phyloP scores from a whole-genome alignment of 1,284 basidiomycete species.

The Tranzscheliella williamsii region DNA sequence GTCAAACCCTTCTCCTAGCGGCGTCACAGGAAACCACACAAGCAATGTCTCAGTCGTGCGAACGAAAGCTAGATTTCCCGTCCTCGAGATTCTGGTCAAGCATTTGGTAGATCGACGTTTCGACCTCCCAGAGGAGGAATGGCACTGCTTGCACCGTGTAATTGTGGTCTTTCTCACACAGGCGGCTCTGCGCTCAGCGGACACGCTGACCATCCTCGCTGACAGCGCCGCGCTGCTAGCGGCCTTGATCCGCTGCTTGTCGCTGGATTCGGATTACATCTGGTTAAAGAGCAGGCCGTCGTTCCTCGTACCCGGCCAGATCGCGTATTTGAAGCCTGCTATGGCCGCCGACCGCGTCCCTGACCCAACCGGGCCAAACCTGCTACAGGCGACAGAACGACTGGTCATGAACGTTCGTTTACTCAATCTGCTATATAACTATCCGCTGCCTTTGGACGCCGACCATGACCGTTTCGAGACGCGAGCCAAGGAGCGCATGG shows the following conservation, averaged over 20 bases:
- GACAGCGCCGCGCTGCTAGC: constrained; percentile 44
- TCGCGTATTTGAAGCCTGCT: neutral
- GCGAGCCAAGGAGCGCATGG: constrained; percentile 10
- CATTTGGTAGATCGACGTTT: constrained; percentile 47
- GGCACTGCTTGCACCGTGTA: constrained; percentile 24
- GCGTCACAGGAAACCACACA: neutral
- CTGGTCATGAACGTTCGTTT: constrained; percentile 42
- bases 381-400: constrained; percentile 38
- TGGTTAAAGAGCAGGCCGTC: constrained; percentile 32
- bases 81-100: constrained; percentile 45
- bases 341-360: neutral
- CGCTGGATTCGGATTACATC: constrained; percentile 38
- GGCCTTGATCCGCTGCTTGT: constrained; percentile 40
- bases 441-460: constrained; percentile 15
- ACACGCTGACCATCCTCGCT: constrained; percentile 38
- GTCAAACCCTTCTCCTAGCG: neutral
- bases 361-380: constrained; percentile 14
- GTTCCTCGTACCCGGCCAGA: constrained; percentile 12
- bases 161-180: constrained; percentile 35
- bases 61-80: constrained; percentile 22
- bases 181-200: constrained; percentile 24
- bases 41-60: neutral
- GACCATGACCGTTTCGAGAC: neutral
- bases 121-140: constrained; percentile 21
- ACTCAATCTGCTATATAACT: constrained; percentile 45